Evolutionary conservation across 2,329 filamentous ascomycete genomes (phyloP), one percentile per base, ranked within the genome.

Genomic region (Allantophomopsis lycopodina): DNA sequence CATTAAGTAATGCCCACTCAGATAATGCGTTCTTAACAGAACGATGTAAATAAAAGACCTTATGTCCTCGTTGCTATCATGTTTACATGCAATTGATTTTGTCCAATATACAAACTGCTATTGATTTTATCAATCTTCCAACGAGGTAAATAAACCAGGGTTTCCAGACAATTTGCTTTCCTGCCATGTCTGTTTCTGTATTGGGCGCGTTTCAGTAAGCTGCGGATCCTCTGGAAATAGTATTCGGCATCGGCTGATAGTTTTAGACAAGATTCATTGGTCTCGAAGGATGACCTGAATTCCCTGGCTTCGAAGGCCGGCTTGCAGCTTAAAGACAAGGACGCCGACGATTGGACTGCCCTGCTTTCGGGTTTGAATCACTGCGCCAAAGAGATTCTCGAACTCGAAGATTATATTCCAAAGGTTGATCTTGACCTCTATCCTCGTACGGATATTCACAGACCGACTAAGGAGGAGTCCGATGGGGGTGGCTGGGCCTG

Each of bases 401-500:
- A 34, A 1, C 33, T 48, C 13, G 40, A 41, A 2, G 49, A 50
- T 38, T 52, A 50, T 40, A 39, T 39, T 16, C 45, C 48, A 2
- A 31, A 38, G 10, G 43, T 48, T 18, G 45, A 52, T 30, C 35
- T 42, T 3, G 16, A 28, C 11, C 40, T 50, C 34, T 51, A 51
- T 32, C 48, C 50, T n/a, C 43, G 49, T 15, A 47, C 45, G 7
- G 32, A 49, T 20, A 44, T 50, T 23, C 40, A 47, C 20, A 38
- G 43, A 4, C 50, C 49, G n/a, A 11, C 31, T 2, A 34, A 38
- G 7, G 38, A 42, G 30, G 40, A 38, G 10, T 48, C 44, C 4
- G 48, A 52, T 37, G 35, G 42, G 30, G 46, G 48, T 4, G 48
- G 48, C 5, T 52, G 50, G 48, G 50, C 36, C 7, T 30, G 18